Percentiles rank a stretch among this genome's conserved stretches.
These are phyloP conservation scores for Salix purpurea DNA, from an alignment of 345 rosid species.

Conservation along the genomic window DNA sequence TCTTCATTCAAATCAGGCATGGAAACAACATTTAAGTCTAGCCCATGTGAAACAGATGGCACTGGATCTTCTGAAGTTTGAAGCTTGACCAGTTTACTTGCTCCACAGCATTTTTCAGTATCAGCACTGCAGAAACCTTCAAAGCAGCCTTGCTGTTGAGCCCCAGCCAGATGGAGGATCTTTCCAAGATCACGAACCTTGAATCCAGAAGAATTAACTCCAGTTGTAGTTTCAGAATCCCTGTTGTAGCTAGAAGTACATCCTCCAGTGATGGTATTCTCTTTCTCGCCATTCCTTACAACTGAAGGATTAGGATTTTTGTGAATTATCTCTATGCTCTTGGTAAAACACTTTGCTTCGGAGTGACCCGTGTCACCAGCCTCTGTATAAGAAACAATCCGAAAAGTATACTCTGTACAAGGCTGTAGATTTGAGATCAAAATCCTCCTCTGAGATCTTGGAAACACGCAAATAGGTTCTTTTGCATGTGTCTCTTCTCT, in stretches of 20 bases:
- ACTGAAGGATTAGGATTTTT: constrained; percentile 38
- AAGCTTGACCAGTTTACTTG: constrained; percentile 32
- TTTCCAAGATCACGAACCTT: constrained; percentile 71
- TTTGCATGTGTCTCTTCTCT: constrained; percentile 52
- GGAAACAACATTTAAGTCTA: constrained; percentile 75
- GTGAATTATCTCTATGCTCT: constrained; percentile 55
- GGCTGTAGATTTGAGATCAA: constrained; percentile 75
- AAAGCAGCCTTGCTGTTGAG: constrained; percentile 63
- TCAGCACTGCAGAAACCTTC: constrained; percentile 66
- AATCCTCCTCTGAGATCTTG: constrained; percentile 69
- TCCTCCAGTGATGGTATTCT: constrained; percentile 33
- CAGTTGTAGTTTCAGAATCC: constrained; percentile 25
- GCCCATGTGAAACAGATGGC: constrained; percentile 51
- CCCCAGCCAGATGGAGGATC: constrained; percentile 61
- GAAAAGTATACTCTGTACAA: constrained; percentile 71
- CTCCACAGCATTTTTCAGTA: constrained; percentile 52
- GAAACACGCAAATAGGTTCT: constrained; percentile 55
- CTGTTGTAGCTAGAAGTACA: constrained; percentile 37
- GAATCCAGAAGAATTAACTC: constrained; percentile 47
- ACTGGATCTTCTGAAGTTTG: constrained; percentile 32
- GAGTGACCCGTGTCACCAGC: constrained; percentile 59
- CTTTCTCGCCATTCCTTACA: constrained; percentile 28
- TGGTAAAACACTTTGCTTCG: constrained; percentile 63
- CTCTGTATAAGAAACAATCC: constrained; percentile 55
- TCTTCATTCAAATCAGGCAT: constrained; percentile 95